Evolutionary conservation across 1,284 basidiomycete species (phyloP), one percentile per base, ranked within the genome.

Genomic region (Mycena citricolor): DNA sequence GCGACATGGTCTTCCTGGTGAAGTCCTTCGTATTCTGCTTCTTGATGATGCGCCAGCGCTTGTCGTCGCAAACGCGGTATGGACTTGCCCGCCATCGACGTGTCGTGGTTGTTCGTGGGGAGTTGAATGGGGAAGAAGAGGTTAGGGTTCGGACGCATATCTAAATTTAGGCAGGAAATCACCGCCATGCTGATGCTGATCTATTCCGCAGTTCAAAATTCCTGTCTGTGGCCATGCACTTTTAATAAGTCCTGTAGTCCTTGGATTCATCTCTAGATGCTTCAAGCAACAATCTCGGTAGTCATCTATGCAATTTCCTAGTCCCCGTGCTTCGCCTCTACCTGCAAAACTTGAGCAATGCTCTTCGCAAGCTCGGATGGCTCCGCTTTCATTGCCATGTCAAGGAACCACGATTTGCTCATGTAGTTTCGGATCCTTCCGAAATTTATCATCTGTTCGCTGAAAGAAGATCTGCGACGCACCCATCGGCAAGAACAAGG

Each of bases 361-460:
- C 63, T 63, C 2, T 64, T 60, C 5, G 74, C 70, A 11, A 83
- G 67, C 4, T 74, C 68, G 1, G 81, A 74, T 2, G 76, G 73
- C 48, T 79, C 74, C 0, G 70, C 63, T 36, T 74, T 64, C 50
- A 86, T 63, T 4, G 82, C 77, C 55, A 83, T 77, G 48, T 83
- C 68, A 51, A 87, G 65, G 67, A 90, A 90, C 88, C 88, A 91
- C 8, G 81, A 75, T 62, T 95, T 97, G 68, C 88, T 90, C 81
- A 98, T 95, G 66, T 98, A 98, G 65, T 98, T 98, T 49, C 94
- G 79, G 45, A 97, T 83, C 3, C 90, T 90, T 55, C 24, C 32
- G n/a, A 24, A 31, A 32, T 16, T 41, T 19, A 47, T n/a, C 41
- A 12, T 42, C 21, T 11, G 14, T 11, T 26, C 21, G 13, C 14